Percentiles rank a stretch among this genome's conserved stretches.
Evolutionary conservation across 2,329 filamentous ascomycete species (phyloP).

Genomic region (Lecanicillium sp.): DNA sequence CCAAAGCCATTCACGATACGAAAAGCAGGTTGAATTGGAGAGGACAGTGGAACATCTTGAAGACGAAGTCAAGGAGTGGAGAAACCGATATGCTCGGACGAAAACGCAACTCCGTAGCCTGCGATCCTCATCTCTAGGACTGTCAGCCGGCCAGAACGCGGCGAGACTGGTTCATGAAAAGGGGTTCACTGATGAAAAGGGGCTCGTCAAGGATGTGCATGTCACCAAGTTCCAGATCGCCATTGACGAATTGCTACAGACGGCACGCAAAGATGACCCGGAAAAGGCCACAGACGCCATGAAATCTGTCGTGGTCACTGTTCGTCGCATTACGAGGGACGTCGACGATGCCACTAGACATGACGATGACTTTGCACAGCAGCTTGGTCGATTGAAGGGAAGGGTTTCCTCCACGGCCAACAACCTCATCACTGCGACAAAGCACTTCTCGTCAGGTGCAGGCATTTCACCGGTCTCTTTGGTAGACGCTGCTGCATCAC

Average conservation of each 20-base stretch:
- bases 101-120: constrained; percentile 82
- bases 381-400: constrained; percentile 64
- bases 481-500: constrained; percentile 85
- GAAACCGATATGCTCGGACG: constrained; percentile 75
- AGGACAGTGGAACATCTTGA: constrained; percentile 70
- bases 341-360: constrained; percentile 52
- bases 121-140: constrained; percentile 70
- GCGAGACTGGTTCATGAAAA: constrained; percentile 56
- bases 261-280: constrained; percentile 65
- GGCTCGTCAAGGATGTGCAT: constrained; percentile 82
- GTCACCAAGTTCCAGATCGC: constrained; percentile 92
- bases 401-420: constrained; percentile 90
- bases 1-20: constrained; percentile 68
- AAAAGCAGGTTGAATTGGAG: constrained; percentile 73
- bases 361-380: constrained; percentile 45
- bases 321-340: constrained; percentile 78
- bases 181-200: constrained; percentile 61
- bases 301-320: constrained; percentile 75
- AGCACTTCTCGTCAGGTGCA: constrained; percentile 75
- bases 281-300: constrained; percentile 73
- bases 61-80: constrained; percentile 81
- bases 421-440: constrained; percentile 88
- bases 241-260: constrained; percentile 80
- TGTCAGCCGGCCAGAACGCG: constrained; percentile 62
- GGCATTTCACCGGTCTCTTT: constrained; percentile 90